Evolutionary conservation across 768 basidiomycete genomes (phyloP), one percentile per base, ranked within the genome.

Genomic region (Boletus speciosus): DNA sequence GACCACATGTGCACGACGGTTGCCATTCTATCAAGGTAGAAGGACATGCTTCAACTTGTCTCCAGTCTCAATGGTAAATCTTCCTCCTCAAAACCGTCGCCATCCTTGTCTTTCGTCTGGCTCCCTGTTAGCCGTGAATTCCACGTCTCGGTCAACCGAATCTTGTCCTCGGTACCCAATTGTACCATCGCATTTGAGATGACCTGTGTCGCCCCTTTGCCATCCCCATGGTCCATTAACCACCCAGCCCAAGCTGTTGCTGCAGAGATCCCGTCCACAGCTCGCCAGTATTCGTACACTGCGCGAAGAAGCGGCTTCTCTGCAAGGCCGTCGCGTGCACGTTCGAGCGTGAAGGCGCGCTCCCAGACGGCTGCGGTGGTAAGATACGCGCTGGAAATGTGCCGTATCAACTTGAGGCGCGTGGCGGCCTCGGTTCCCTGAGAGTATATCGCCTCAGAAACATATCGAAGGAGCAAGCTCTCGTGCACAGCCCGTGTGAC

Each of bases 191-290:
- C 71, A 49, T 61, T 64, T 38, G 66, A 69, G 44, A 81, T 67
- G 39, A 74, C 64, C 40, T 58, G 70, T 36, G 66, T 69, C 51
- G 76, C 79, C 57, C 72, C 74, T 47, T 64, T 68, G 36, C 78
- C 80, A 49, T 69, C 63, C 34, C 75, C 78, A 48, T 66, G 61
- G 41, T 52, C 55, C 62, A 76, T 61, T 31, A 83, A 56, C 81
- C 82, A 83, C 50, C 62, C 60, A 15, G 75, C 79, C 78, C 78
- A 82, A 53, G 63, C 70, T 44, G 73, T 57, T 35, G 71, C 66
- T 38, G 81, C 79, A 51, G 66, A 69, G 42, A 71, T 64, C 16
- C 51, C 59, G 31, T 78, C 75, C 48, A 66, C 54, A 47, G 60
- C 59, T 27, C 74, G 70, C 81, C 82, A 83, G 39, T 64, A 52